These are phyloP conservation scores for Albizia julibrissin DNA, from an alignment of 306 rosid species.

Conservation along the genomic window DNA sequence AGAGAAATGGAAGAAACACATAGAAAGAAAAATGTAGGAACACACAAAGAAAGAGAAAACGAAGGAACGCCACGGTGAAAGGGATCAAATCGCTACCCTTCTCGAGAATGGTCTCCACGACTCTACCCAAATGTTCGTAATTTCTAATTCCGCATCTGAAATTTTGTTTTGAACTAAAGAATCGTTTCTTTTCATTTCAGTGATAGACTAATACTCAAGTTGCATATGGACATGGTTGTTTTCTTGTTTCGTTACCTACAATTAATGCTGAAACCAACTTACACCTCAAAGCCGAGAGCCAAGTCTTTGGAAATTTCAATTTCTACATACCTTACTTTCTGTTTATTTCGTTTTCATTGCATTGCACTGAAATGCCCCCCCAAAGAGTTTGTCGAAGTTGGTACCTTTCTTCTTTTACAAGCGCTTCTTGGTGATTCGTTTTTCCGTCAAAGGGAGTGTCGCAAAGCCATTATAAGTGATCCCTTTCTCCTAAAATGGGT, in stretches of 20 bases:
- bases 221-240: conserved; percentile 62
- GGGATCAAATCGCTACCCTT: conserved; percentile 84
- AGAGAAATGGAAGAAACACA: no score
- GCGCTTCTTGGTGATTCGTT: conserved; percentile 83
- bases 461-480: conserved; percentile 83
- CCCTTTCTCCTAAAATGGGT: conserved; percentile 7
- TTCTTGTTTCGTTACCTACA: conserved; percentile 94
- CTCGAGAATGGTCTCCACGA: conserved; percentile 85
- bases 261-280: conserved; percentile 74
- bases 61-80: no score
- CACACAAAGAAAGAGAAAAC: no score
- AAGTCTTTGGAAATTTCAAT: conserved; percentile 53
- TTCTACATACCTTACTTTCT: not conserved
- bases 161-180: not conserved
- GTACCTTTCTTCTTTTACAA: conserved; percentile 32
- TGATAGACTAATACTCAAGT: conserved; percentile 13
- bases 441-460: conserved; percentile 77
- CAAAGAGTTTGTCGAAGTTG: conserved; percentile 21
- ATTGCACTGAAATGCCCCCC: not conserved
- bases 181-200: conserved; percentile 24
- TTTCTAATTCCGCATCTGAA: conserved; percentile 8
- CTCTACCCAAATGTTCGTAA: conserved; percentile 96
- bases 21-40: no score
- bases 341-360: not conserved
- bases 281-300: conserved; percentile 84